Conservation (phyloP, 768 basidiomycete species). For the Grammothele lineata region DNA sequence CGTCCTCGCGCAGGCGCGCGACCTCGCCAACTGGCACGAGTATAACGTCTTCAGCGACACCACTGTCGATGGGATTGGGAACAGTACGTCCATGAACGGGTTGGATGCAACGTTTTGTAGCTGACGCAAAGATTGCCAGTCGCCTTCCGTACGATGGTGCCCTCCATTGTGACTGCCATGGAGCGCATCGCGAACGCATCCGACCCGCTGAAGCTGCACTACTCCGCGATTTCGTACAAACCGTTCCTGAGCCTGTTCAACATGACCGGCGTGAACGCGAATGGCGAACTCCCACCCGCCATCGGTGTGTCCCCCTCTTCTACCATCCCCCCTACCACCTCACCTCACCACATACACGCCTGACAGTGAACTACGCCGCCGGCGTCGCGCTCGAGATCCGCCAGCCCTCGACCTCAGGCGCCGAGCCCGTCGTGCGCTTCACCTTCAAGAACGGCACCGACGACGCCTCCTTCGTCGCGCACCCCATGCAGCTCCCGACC, state of each 20-base stretch:
- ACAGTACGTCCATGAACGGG: conserved; percentile 2
- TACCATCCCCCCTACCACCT: not conserved
- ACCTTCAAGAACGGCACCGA: conserved; percentile 67
- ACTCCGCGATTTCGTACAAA: conserved; percentile 68
- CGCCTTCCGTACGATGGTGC: conserved; percentile 60
- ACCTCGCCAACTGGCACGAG: conserved; percentile 71
- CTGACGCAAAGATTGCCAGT: conserved; percentile 38
- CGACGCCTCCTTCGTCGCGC: conserved; percentile 41
- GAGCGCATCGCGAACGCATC: conserved; percentile 44
- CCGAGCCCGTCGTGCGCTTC: conserved; percentile 53
- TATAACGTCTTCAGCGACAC: conserved; percentile 59
- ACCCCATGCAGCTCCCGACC: conserved; percentile 38
- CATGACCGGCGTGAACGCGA: conserved; percentile 56
- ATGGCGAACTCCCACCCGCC: conserved; percentile 49
- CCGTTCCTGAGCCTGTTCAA: conserved; percentile 77
- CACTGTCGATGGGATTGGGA: conserved; percentile 50
- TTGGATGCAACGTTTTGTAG: no score
- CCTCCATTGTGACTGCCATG: conserved; percentile 54
- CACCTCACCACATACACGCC: not conserved
- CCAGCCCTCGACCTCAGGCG: conserved; percentile 36
- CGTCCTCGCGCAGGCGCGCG: conserved; percentile 50
- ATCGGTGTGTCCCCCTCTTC: conserved; percentile 40
- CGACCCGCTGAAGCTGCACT: conserved; percentile 52
- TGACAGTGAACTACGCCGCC: conserved; percentile 57
- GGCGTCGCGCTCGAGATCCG: conserved; percentile 58